A percentile compares a stretch with the other conserved stretches of the same genome.
phyloP scores from a whole-genome alignment of 495 filamentous ascomycete species.

The Penicillium angulare region DNA sequence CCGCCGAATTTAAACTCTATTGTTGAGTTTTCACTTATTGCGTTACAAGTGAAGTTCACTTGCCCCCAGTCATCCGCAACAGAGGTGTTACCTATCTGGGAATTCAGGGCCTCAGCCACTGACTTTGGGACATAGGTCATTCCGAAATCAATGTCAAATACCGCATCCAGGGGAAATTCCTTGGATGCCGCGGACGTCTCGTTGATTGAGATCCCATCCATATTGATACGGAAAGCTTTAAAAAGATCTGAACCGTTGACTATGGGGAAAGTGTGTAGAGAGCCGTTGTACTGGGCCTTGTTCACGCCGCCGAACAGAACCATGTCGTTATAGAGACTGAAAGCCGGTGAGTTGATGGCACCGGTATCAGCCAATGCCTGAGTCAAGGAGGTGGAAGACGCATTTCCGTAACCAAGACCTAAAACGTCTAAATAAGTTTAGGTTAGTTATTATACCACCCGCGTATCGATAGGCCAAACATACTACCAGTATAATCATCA shows the following conservation, averaged over 20 bases:
- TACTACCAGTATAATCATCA: neutral
- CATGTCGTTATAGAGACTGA: constrained; percentile 10
- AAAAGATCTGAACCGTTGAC: neutral
- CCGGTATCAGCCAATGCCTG: constrained; percentile 11
- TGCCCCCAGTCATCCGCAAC: constrained; percentile 3
- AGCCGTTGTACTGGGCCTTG: constrained; percentile 8
- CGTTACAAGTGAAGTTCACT: constrained; percentile 8
- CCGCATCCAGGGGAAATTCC: constrained; percentile 2
- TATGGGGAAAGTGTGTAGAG: constrained; percentile 12
- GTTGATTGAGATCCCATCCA: constrained; percentile 10
- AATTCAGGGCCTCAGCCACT: constrained; percentile 1
- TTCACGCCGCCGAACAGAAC: constrained; percentile 15
- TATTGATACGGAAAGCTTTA: constrained; percentile 10
- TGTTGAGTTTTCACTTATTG: neutral
- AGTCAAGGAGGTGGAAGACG: constrained; percentile 12
- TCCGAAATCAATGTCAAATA: neutral
- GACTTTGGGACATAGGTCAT: constrained; percentile 8
- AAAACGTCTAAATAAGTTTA: neutral
- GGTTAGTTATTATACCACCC: neutral
- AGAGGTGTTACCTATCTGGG: neutral
- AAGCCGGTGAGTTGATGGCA: constrained; percentile 15
- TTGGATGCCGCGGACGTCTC: neutral
- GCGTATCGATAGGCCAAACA: neutral
- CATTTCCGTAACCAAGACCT: constrained; percentile 10
- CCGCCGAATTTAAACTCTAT: constrained; percentile 8